Base-by-base conservation (phyloP, 2,329 filamentous ascomycete species). In the Bipolaris cookei region DNA sequence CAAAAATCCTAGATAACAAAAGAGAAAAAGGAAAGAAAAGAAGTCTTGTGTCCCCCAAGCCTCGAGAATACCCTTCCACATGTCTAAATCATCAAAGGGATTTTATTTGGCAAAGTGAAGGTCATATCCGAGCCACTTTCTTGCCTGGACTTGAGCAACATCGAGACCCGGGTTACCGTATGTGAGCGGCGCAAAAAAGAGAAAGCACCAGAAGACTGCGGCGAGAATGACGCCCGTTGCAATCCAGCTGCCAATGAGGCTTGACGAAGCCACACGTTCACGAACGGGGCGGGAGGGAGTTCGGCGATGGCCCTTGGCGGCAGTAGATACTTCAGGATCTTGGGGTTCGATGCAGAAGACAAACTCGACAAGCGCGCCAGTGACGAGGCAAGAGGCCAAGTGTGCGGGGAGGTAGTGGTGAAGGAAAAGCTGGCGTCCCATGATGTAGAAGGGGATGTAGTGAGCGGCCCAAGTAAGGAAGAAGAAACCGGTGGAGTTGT, bases 401-500 rank as follows among this genome's bases (percentile, higher is more conserved):
- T 99, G 95, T 1, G 95, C 92, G 0, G 95, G 95, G 3, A 99
- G 86, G 75, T 99, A 99, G 79, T 99, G 95, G 78, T 99, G 95
- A 67, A 99, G 79, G 87, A 99, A 99, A 64, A 97, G 88, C 77
- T 99, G 94, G 69, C 94, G 92, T 55, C 94, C 94, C 94, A 99
- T 99, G 63, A 97, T 87, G 81, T 88, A 99, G 83, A 99, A 99
- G 50, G 94, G 94, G 77, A 97, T 87, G 82, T 97, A 99, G 77
- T 99, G 95, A 2, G 92, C 94, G 13, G 91, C 92, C 95, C 95
- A 99, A 54, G 92, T 92, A 55, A 99, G 86, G 87, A 97, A 98
- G 83, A 99, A 96, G 86, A 99, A 99, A 21, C 95, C 95, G 0
- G 95, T 98, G 52, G 92, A 97, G 83, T 98, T 98, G 81, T 99